phyloP scores from a whole-genome alignment of 345 rosid genomes.

The Syzygium aqueum region DNA sequence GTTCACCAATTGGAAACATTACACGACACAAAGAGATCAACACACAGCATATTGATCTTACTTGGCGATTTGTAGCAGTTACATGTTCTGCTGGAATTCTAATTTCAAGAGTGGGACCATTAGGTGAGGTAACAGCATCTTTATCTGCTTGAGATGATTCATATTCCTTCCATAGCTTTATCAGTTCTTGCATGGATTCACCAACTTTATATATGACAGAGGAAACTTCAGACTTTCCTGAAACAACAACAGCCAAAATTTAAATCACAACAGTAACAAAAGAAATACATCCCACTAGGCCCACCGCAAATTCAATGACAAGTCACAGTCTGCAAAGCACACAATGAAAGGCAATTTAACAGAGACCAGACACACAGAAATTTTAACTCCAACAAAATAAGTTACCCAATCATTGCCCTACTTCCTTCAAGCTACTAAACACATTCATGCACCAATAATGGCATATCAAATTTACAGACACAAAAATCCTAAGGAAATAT shows the following conservation, averaged over 20 bases:
- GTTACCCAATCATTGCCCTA: background rate
- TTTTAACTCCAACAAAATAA: background rate
- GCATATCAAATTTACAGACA: background rate
- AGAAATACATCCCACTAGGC: background rate
- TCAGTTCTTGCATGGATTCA: conserved; percentile 97
- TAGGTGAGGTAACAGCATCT: conserved; percentile 51
- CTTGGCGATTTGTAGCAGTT: conserved; percentile 99
- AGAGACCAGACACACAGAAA: background rate
- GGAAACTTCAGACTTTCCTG: conserved; percentile 87
- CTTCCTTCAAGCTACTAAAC: background rate
- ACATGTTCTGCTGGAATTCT: conserved; percentile 96
- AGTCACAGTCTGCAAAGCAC: background rate
- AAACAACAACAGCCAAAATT: conserved; percentile 20
- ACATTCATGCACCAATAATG: background rate
- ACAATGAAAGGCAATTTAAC: background rate
- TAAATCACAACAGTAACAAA: background rate
- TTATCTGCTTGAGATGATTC: conserved; percentile 63
- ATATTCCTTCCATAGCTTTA: conserved; percentile 89
- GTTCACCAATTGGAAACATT: background rate
- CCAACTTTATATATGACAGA: conserved; percentile 93
- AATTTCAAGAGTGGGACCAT: conserved; percentile 94
- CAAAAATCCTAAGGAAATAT: background rate
- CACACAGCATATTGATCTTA: conserved; percentile 19
- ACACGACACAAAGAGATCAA: background rate
- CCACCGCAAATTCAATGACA: background rate